Evolutionary conservation across 768 basidiomycete genomes (phyloP), one percentile per base, ranked within the genome.

Genomic region (Lentinula edodes): DNA sequence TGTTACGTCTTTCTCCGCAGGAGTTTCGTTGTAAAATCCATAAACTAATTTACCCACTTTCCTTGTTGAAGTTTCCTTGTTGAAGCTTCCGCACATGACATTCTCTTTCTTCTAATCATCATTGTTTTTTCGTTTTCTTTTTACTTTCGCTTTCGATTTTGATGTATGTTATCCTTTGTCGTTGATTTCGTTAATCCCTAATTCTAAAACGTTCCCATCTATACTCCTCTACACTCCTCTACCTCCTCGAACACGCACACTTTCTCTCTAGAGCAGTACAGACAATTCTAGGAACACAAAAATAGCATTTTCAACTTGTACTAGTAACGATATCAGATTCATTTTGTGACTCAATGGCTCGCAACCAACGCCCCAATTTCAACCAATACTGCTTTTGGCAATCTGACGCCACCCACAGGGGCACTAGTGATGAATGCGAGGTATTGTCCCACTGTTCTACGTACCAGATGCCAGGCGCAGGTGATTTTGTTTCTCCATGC

Each of bases 381-480:
- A 56, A 43, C 78, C 79, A 82, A 63, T 80, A 82, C 8, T 62
- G 62, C 52, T 66, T 69, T 65, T 81, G 80, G 8, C 68, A 67
- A 36, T 62, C 15, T 7, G 71, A 72, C 6, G 71, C 73, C 18
- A 67, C 63, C 75, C 77, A 79, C 10, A 73, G 60, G 1, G 80
- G 79, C 23, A 77, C 69, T 23, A 80, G 61, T 10, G 77, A 74
- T n/a, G 75, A 23, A 61, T 83, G 80, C 52, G 73, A 71, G 1
- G 74, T 66, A 20, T 74, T 68, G 8, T 74, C 65, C 13, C 75
- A 61, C 20, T 67, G 63, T 39, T 69, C 66, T 2, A 82, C 80
- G 61, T 76, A 63, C 82, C 81, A 83, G 1, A 77, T 62, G 4
- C 80, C 82, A 6, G 78, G 72, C 41, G 64, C 57, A 32, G 67